Evolutionary conservation across 768 basidiomycete genomes (phyloP).

Genomic region (Pholiota conissans): DNA sequence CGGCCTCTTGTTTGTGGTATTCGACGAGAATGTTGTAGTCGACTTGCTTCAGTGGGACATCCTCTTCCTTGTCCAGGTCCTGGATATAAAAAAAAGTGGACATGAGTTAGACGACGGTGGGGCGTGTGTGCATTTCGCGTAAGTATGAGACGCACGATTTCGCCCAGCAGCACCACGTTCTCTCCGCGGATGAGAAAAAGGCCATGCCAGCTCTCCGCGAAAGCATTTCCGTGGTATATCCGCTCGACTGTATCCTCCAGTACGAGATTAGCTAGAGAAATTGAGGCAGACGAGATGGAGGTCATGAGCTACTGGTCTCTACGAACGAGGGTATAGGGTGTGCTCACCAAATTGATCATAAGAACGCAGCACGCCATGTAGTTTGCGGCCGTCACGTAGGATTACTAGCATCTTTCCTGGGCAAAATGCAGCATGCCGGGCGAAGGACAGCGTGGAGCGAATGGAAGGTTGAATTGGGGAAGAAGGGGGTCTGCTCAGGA

Average conservation of each 20-base stretch:
- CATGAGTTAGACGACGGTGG: too few species aligned
- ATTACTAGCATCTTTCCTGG: constrained; percentile 99
- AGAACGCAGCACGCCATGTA: constrained; percentile 93
- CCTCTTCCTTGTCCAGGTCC: constrained; percentile 94
- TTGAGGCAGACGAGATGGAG: constrained; percentile 5
- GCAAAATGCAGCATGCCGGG: constrained; percentile 26
- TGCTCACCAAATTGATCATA: constrained; percentile 97
- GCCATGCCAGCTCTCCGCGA: constrained; percentile 86
- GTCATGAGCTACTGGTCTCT: neutral
- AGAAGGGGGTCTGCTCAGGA: constrained; percentile 42
- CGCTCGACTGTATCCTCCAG: constrained; percentile 95
- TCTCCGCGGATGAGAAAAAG: constrained; percentile 96
- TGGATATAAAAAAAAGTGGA: constrained; percentile 37
- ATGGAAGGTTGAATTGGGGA: constrained; percentile 4
- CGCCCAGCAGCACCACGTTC: constrained; percentile 95
- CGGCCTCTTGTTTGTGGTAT: constrained; percentile 72
- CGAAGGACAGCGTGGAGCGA: constrained; percentile 3
- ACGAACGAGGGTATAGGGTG: neutral
- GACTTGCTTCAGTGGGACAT: constrained; percentile 74
- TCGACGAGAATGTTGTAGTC: constrained; percentile 70
- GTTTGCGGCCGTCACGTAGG: constrained; percentile 92
- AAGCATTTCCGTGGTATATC: constrained; percentile 86
- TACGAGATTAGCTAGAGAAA: constrained; percentile 86
- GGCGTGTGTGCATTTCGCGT: constrained; percentile 3
- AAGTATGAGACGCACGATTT: constrained; percentile 69